Conservation (phyloP, 2,329 filamentous ascomycete species). For the Pseudocercospora musae region DNA sequence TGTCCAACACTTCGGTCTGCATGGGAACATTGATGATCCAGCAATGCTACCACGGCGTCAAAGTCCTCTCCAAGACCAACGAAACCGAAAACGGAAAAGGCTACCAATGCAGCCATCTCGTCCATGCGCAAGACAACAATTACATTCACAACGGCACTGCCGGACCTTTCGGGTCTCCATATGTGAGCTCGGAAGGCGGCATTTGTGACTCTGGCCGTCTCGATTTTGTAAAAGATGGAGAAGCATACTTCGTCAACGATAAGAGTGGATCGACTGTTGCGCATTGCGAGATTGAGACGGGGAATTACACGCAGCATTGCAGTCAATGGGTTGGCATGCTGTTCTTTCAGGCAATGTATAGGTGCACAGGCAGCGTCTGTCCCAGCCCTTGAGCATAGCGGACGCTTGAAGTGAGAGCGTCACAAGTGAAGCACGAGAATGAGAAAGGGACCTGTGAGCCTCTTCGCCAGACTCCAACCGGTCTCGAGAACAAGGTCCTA, state of each 20-base stretch:
- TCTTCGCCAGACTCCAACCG: no score
- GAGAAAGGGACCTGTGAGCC: no score
- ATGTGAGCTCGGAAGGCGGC: conserved; percentile 10
- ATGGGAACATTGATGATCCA: conserved; percentile 20
- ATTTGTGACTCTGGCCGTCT: conserved; percentile 20
- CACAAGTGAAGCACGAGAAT: neutral
- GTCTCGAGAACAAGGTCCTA: no score
- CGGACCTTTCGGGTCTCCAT: conserved; percentile 5
- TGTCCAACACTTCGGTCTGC: conserved; percentile 25
- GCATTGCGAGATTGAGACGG: conserved; percentile 14
- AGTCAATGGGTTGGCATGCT: conserved; percentile 23
- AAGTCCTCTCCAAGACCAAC: conserved; percentile 17
- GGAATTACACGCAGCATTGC: conserved; percentile 7
- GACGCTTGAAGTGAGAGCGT: neutral
- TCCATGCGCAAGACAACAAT: conserved; percentile 21
- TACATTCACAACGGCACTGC: conserved; percentile 23
- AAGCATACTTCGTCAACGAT: conserved; percentile 15
- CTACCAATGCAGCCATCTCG: conserved; percentile 20
- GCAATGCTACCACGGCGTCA: conserved; percentile 18
- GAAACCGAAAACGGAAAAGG: conserved; percentile 10
- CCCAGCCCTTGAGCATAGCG: neutral
- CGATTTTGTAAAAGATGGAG: conserved; percentile 15
- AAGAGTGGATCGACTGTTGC: conserved; percentile 11
- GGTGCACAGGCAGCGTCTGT: conserved; percentile 20
- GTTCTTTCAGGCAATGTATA: conserved; percentile 18